These are phyloP conservation scores for Actinidia chinensis DNA, from an alignment of 179 eudicot genomes.

Conservation along the genomic window DNA sequence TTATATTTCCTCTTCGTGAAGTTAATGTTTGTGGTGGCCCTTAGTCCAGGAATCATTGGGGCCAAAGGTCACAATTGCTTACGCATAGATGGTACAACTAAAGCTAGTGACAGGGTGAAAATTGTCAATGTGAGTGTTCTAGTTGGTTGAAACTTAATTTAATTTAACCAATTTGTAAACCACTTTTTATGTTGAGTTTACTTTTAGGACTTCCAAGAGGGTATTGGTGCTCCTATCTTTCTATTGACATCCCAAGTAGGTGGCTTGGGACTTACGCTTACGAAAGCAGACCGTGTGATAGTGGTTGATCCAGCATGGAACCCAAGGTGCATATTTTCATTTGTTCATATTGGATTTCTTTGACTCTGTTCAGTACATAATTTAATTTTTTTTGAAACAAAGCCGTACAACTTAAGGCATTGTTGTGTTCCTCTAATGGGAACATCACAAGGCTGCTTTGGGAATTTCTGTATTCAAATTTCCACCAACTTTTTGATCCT, in stretches of 20 bases:
- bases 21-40: slow-evolving; percentile 2
- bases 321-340: slow-evolving; percentile 60
- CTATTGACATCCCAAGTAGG: slow-evolving; percentile 98
- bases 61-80: slow-evolving; percentile 59
- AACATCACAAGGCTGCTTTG: neutral
- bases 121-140: slow-evolving; percentile 72
- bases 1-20: neutral
- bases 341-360: neutral
- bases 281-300: slow-evolving; percentile 95
- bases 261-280: slow-evolving; percentile 93
- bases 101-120: slow-evolving; percentile 74
- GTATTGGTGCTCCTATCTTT: slow-evolving; percentile 82
- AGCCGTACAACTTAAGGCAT: neutral
- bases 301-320: slow-evolving; percentile 99
- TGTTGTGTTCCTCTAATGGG: neutral
- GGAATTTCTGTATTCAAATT: neutral
- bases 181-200: neutral
- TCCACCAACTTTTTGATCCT: neutral
- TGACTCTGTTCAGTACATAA: neutral
- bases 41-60: slow-evolving; percentile 61
- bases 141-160: neutral
- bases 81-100: slow-evolving; percentile 95
- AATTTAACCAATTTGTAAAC: neutral
- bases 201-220: slow-evolving; percentile 92
- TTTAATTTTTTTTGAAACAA: neutral